These are phyloP conservation scores for Jamesozyma hellenica DNA, from an alignment of 805 yeast genomes.

Conservation along the genomic window DNA sequence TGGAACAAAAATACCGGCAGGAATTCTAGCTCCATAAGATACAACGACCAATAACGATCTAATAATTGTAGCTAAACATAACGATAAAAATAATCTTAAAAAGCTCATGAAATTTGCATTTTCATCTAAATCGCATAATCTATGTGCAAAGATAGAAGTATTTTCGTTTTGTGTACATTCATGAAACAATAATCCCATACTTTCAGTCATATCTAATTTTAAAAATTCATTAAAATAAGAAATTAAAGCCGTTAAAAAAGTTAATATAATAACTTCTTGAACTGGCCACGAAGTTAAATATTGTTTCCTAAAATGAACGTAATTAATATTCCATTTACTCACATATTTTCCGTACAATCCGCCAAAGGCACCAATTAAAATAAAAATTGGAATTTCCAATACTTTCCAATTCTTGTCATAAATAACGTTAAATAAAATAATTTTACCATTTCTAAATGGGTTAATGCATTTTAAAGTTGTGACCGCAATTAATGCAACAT, in stretches of 20 bases:
- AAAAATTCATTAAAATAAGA: slow-evolving; percentile 80
- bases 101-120: slow-evolving; percentile 20
- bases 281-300: slow-evolving; percentile 41
- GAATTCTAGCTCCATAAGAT: slow-evolving; percentile 87
- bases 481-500: slow-evolving; percentile 82
- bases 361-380: slow-evolving; percentile 78
- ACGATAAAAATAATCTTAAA: slow-evolving; percentile 37
- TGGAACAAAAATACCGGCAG: slow-evolving; percentile 97
- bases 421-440: slow-evolving; percentile 84
- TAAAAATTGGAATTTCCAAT: slow-evolving; percentile 72
- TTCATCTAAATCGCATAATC: slow-evolving; percentile 32
- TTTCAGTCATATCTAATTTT: slow-evolving; percentile 85
- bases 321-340: slow-evolving; percentile 62
- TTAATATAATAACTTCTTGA: slow-evolving; percentile 59
- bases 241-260: slow-evolving; percentile 60
- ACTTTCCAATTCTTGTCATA: slow-evolving; percentile 82
- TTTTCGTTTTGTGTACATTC: slow-evolving; percentile 48
- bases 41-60: slow-evolving; percentile 66
- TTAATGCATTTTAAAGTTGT: slow-evolving; percentile 69
- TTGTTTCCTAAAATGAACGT: slow-evolving; percentile 66
- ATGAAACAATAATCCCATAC: slow-evolving; percentile 81
- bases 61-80: slow-evolving; percentile 59
- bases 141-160: slow-evolving; percentile 31
- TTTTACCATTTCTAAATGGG: slow-evolving; percentile 91
- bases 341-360: slow-evolving; percentile 81